Percentiles rank a stretch among this genome's conserved stretches.
Evolutionary conservation across 495 filamentous ascomycete genomes (phyloP).

Genomic region (Penicillium desertorum): DNA sequence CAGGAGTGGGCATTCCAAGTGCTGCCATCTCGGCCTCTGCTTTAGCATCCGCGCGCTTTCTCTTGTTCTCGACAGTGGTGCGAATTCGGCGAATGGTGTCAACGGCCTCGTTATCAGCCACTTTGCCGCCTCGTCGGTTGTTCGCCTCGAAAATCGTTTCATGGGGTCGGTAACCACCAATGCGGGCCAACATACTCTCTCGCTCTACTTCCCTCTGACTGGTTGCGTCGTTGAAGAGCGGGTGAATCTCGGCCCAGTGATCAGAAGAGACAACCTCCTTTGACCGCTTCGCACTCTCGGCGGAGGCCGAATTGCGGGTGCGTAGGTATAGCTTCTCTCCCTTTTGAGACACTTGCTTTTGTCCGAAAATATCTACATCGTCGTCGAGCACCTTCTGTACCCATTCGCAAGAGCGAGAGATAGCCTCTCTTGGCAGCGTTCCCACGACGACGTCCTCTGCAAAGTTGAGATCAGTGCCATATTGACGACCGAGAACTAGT

Average conservation of each 20-base stretch:
- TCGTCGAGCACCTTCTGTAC: constrained; percentile 73
- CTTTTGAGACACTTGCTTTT: constrained; percentile 73
- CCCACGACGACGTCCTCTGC: constrained; percentile 80
- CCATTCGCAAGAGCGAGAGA: constrained; percentile 76
- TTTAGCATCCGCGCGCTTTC: constrained; percentile 35
- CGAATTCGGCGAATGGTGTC: constrained; percentile 74
- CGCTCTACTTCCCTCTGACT: constrained; percentile 66
- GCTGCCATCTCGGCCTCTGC: constrained; percentile 29
- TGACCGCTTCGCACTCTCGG: constrained; percentile 80
- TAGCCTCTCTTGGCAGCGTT: constrained; percentile 60
- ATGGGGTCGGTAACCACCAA: constrained; percentile 80
- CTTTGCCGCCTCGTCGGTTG: constrained; percentile 60
- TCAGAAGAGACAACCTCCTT: constrained; percentile 69
- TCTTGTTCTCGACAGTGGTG: constrained; percentile 52
- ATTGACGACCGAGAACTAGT: constrained; percentile 64
- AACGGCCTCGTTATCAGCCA: constrained; percentile 60
- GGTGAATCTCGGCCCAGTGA: constrained; percentile 67
- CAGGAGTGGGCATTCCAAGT: constrained; percentile 26
- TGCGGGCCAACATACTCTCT: constrained; percentile 77
- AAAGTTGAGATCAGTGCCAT: constrained; percentile 60
- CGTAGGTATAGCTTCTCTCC: constrained; percentile 90
- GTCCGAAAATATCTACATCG: constrained; percentile 65
- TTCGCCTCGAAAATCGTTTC: constrained; percentile 96
- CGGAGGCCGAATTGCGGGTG: constrained; percentile 84
- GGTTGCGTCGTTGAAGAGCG: constrained; percentile 69